Conservation (phyloP, 2,329 filamentous ascomycete species). For the Nigrospora osmanthi region DNA sequence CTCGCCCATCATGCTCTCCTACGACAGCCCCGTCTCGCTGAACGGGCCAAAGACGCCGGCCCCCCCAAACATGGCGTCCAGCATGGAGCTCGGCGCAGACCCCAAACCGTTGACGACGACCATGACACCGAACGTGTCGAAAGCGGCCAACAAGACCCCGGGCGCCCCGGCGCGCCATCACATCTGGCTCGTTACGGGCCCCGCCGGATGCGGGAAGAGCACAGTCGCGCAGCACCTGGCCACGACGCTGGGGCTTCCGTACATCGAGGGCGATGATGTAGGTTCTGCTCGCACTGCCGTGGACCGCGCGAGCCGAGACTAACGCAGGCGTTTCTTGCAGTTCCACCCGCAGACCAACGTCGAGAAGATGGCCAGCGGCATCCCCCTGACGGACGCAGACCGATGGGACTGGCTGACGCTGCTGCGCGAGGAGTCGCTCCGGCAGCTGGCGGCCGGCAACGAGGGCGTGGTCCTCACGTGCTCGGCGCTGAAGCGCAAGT, state of each 20-base stretch:
- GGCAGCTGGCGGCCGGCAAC: slow-evolving; percentile 45
- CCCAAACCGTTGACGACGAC: slow-evolving; percentile 21
- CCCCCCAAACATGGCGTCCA: slow-evolving; percentile 18
- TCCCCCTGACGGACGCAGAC: slow-evolving; percentile 83
- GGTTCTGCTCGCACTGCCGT: slow-evolving; percentile 21
- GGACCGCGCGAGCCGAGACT: not conserved
- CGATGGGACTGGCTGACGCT: slow-evolving; percentile 94
- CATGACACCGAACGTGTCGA: slow-evolving; percentile 19
- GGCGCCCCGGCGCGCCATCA: slow-evolving; percentile 43
- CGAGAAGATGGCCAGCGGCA: slow-evolving; percentile 82
- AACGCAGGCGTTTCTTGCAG: slow-evolving; percentile 24
- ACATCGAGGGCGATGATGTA: slow-evolving; percentile 74
- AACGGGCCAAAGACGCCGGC: slow-evolving; percentile 27
- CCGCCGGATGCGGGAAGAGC: slow-evolving; percentile 73
- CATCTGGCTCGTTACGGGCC: slow-evolving; percentile 75
- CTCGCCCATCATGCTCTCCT: slow-evolving; percentile 36
- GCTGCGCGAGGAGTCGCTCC: slow-evolving; percentile 61
- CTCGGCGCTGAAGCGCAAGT: slow-evolving; percentile 93
- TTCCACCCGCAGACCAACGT: slow-evolving; percentile 74
- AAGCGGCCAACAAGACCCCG: slow-evolving; percentile 17
- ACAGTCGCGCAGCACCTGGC: slow-evolving; percentile 64
- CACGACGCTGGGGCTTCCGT: slow-evolving; percentile 55
- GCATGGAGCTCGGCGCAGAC: slow-evolving; percentile 16
- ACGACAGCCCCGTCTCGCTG: slow-evolving; percentile 36
- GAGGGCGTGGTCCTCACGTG: slow-evolving; percentile 89